Conservation (phyloP, 345 rosid genomes). For the Rhodamnia argentea region DNA sequence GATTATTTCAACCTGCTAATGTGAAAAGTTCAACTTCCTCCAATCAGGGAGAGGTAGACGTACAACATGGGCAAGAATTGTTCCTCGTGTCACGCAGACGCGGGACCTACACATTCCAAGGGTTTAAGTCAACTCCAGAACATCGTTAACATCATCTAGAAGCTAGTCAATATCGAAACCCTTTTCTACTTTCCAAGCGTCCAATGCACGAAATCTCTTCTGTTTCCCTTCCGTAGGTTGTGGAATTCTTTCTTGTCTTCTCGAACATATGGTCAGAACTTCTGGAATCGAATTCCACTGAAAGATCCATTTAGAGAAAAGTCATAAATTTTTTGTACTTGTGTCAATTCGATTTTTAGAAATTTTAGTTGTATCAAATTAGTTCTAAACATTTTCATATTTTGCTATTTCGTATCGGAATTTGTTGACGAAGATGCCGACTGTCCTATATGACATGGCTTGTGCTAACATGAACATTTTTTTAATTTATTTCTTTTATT, state of each 20-base stretch:
- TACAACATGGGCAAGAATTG: not conserved
- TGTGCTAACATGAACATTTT: no score
- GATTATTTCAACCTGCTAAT: not conserved
- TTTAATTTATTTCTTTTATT: no score
- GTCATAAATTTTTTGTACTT: no score
- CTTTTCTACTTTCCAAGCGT: not conserved
- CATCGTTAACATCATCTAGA: not conserved
- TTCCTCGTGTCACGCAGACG: not conserved
- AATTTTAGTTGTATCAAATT: no score
- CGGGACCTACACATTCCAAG: not conserved
- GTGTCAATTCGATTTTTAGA: no score
- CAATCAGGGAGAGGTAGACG: not conserved
- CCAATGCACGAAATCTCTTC: not conserved
- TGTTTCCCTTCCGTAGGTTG: not conserved
- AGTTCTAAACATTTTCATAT: no score
- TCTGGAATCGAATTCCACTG: not conserved
- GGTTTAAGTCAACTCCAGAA: not conserved
- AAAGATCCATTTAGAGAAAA: no score
- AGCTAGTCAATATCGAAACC: not conserved
- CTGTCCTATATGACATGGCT: no score
- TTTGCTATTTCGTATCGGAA: no score
- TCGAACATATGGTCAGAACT: not conserved
- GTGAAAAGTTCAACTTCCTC: not conserved
- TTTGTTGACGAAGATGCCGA: fast-evolving
- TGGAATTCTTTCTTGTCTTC: not conserved